These are phyloP conservation scores for Sarocladium kiliense DNA, from an alignment of 2,329 filamentous ascomycete species.

Conservation along the genomic window DNA sequence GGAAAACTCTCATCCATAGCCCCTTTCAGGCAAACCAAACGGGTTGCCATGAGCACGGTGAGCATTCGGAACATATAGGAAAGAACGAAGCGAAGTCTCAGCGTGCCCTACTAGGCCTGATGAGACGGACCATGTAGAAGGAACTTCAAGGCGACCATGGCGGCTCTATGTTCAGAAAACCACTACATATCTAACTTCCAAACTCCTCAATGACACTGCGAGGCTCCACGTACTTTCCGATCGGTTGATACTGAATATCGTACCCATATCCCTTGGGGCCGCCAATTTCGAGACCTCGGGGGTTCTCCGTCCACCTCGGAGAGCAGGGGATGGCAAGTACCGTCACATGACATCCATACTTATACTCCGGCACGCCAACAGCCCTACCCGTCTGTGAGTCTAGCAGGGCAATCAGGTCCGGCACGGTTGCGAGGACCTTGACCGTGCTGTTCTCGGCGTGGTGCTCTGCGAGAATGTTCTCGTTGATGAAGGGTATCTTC, in stretches of 20 bases:
- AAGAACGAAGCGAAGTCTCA: no score
- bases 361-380: constrained; percentile 43
- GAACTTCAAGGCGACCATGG: no score
- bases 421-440: constrained; percentile 29
- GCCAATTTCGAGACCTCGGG: constrained; percentile 26
- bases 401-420: constrained; percentile 30
- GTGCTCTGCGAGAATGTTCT: constrained; percentile 32
- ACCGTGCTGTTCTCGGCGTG: constrained; percentile 25
- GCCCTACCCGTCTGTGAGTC: constrained; percentile 39
- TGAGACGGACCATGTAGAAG: no score
- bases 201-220: constrained; percentile 49
- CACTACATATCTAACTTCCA: no score
- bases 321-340: constrained; percentile 46
- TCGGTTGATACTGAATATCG: constrained; percentile 16
- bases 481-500: constrained; percentile 37
- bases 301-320: constrained; percentile 40
- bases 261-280: constrained; percentile 28
- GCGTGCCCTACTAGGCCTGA: no score
- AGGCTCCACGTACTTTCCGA: constrained; percentile 38
- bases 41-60: no score
- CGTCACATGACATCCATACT: constrained; percentile 44
- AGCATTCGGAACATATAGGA: no score
- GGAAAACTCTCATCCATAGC: no score
- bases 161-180: no score
- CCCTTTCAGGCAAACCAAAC: no score